Evolutionary conservation across 192 early-diverging fungal genomes (phyloP).

Genomic region (Backusella morwellensis): DNA sequence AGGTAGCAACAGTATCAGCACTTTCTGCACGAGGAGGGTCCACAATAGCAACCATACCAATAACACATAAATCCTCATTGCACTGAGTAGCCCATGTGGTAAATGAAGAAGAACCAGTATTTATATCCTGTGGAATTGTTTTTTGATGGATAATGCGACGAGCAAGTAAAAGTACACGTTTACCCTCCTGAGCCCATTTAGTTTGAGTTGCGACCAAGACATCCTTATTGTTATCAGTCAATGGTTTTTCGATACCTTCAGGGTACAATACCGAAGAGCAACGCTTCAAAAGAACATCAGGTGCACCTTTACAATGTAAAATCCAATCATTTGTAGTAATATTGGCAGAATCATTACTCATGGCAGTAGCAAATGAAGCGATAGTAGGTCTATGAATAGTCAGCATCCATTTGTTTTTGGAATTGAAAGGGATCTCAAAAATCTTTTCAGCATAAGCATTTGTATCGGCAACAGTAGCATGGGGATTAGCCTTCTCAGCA

Average conservation of each 20-base stretch:
- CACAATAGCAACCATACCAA: constrained; percentile 78
- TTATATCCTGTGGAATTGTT: not conserved
- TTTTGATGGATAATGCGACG: constrained; percentile 7
- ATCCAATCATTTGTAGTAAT: constrained; percentile 40
- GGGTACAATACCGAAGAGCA: constrained; percentile 38
- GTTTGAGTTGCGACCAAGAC: constrained; percentile 43
- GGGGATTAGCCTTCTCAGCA: constrained; percentile 39
- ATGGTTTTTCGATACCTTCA: constrained; percentile 40
- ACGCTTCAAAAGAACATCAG: constrained; percentile 62
- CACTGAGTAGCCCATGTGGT: constrained; percentile 32
- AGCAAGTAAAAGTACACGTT: constrained; percentile 55
- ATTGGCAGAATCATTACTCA: constrained; percentile 3
- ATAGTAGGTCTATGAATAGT: constrained; percentile 31
- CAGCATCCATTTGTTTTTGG: constrained; percentile 76
- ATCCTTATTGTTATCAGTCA: constrained; percentile 40
- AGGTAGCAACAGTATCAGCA: constrained; percentile 55
- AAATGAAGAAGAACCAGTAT: constrained; percentile 8
- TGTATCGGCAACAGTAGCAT: constrained; percentile 5
- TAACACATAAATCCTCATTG: constrained; percentile 54
- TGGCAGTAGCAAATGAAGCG: constrained; percentile 3
- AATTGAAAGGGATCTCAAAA: constrained; percentile 68
- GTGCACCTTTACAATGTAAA: constrained; percentile 75
- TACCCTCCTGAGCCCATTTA: constrained; percentile 54
- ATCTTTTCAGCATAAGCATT: constrained; percentile 28
- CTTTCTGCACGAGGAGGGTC: constrained; percentile 86